Evolutionary conservation across 768 basidiomycete species (phyloP).

Genomic region (Suillus fuscotomentosus): DNA sequence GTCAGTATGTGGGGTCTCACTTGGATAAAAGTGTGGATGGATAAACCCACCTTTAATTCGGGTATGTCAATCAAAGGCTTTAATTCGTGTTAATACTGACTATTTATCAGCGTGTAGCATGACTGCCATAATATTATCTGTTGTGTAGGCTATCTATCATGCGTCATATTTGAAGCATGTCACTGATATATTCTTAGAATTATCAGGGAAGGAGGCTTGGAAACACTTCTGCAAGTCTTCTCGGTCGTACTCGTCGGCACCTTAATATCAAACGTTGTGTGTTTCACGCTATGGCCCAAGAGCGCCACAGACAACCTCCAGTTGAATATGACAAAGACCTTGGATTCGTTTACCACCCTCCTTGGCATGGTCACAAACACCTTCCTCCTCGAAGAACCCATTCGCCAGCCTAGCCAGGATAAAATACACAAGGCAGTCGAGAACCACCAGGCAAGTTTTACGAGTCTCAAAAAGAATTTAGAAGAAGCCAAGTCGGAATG

Average conservation of each 20-base stretch:
- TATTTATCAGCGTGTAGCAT: conserved; percentile 68
- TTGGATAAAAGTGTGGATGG: conserved; percentile 92
- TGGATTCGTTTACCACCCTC: conserved; percentile 88
- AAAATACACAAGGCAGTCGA: conserved; percentile 79
- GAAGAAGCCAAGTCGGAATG: conserved; percentile 89
- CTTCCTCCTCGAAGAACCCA: conserved; percentile 77
- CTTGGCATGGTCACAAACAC: conserved; percentile 78
- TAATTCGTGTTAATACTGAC: not conserved
- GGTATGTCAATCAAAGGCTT: conserved; percentile 39
- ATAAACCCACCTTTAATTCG: conserved; percentile 86
- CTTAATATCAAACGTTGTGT: conserved; percentile 77
- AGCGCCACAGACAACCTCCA: conserved; percentile 84
- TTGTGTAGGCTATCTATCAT: conserved; percentile 52
- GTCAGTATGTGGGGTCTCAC: conserved; percentile 78
- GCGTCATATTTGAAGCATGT: not conserved
- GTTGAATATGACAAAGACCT: conserved; percentile 76
- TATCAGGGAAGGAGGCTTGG: conserved; percentile 85
- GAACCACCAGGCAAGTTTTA: conserved; percentile 87
- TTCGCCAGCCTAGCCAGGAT: conserved; percentile 53
- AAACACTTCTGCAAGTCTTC: conserved; percentile 70
- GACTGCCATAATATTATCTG: conserved; percentile 79
- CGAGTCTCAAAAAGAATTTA: conserved; percentile 81
- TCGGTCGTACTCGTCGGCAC: conserved; percentile 79
- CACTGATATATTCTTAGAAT: conserved; percentile 44
- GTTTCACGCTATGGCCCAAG: conserved; percentile 81